These are phyloP conservation scores for Lenzites betulinus DNA, from an alignment of 768 basidiomycete genomes.

Conservation along the genomic window DNA sequence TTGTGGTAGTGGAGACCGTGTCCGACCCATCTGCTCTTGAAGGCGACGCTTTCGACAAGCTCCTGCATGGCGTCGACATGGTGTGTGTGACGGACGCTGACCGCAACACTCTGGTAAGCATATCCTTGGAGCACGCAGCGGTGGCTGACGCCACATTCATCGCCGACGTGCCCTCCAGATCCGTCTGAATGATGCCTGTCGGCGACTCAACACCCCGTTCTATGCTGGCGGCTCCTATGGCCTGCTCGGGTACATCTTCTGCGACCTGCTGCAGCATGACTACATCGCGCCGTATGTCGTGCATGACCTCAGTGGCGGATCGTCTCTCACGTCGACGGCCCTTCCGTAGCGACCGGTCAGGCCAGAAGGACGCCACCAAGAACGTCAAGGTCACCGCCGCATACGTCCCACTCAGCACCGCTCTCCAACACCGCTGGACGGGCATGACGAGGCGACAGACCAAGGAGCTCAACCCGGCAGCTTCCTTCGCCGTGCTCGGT, in stretches of 20 bases:
- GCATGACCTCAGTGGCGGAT: neutral
- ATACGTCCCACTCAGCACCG: constrained; percentile 65
- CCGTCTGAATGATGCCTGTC: constrained; percentile 76
- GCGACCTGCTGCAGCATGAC: constrained; percentile 86
- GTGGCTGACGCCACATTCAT: neutral
- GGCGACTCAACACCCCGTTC: constrained; percentile 73
- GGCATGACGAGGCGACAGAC: constrained; percentile 72
- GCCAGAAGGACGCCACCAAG: constrained; percentile 57
- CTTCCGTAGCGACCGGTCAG: constrained; percentile 60
- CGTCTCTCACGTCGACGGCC: neutral
- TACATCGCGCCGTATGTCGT: constrained; percentile 78
- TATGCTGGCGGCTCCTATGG: constrained; percentile 95
- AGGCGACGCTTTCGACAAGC: constrained; percentile 52
- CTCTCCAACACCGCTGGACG: constrained; percentile 70
- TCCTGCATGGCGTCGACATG: constrained; percentile 73
- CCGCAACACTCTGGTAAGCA: constrained; percentile 69
- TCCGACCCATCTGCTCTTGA: constrained; percentile 51
- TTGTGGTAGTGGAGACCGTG: constrained; percentile 77
- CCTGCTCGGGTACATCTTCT: constrained; percentile 90
- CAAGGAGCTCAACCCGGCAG: constrained; percentile 79
- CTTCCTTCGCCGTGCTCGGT: constrained; percentile 77
- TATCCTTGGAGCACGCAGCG: too few species aligned
- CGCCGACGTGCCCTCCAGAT: constrained; percentile 48
- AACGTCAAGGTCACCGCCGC: constrained; percentile 57
- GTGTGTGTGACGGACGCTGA: constrained; percentile 86